Percentiles rank a stretch among this genome's conserved stretches.
Conservation (phyloP, 192 early-diverging fungal genomes). For the Chytriomyces sp. region DNA sequence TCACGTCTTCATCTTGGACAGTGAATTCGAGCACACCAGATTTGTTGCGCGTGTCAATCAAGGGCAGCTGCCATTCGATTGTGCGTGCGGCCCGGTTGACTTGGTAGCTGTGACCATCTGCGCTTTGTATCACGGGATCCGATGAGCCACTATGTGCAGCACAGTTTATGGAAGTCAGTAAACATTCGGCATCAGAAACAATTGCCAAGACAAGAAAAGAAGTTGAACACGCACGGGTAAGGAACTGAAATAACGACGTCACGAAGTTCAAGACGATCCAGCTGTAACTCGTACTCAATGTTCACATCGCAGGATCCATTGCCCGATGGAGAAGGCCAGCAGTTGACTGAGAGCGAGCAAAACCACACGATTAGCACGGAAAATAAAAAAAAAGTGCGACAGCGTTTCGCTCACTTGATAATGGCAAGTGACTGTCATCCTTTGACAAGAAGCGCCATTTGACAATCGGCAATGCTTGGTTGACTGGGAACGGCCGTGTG, state of each 20-base stretch:
- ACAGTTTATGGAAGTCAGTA: not conserved
- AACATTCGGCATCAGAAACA: not conserved
- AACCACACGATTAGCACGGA: not conserved
- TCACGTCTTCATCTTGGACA: slow-evolving; percentile 75
- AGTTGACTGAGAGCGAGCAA: slow-evolving; percentile 61
- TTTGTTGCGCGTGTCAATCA: slow-evolving; percentile 77
- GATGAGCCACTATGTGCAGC: slow-evolving; percentile 56
- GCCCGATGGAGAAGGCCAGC: slow-evolving; percentile 94
- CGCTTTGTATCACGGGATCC: slow-evolving; percentile 76
- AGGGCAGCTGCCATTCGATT: slow-evolving; percentile 86
- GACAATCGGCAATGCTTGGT: slow-evolving; percentile 82
- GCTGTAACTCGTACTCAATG: slow-evolving; percentile 93
- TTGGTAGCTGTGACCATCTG: slow-evolving; percentile 76
- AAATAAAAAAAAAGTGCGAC: slow-evolving; percentile 5
- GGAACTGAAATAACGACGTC: slow-evolving; percentile 91
- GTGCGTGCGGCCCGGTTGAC: slow-evolving; percentile 72
- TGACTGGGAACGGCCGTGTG: slow-evolving; percentile 81
- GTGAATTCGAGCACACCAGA: slow-evolving; percentile 87
- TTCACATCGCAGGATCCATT: slow-evolving; percentile 91
- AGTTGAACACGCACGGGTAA: slow-evolving; percentile 66
- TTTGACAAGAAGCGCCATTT: slow-evolving; percentile 86
- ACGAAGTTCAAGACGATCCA: slow-evolving; percentile 75
- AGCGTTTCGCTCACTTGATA: slow-evolving; percentile 64
- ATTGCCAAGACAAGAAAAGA: not conserved
- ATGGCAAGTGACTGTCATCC: slow-evolving; percentile 84